A percentile compares a stretch with the other conserved stretches of the same genome.
Conservation (phyloP, 2,329 filamentous ascomycete species). For the Aspergillus sp. region DNA sequence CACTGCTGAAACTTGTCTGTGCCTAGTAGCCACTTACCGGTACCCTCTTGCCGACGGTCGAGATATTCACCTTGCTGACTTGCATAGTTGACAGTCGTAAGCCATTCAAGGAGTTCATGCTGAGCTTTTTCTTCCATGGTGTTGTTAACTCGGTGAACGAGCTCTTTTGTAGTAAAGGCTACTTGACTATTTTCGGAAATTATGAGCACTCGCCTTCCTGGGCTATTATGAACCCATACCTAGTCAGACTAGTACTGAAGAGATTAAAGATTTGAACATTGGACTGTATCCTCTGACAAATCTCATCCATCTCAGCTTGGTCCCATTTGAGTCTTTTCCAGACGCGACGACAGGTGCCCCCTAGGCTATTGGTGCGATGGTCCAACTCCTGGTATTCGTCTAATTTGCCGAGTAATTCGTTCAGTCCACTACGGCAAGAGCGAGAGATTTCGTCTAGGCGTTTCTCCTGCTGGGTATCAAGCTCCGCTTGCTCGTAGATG, state of each 20-base stretch:
- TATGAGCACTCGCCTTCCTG: background rate
- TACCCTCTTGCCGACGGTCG: slow-evolving; percentile 13
- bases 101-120: slow-evolving; percentile 15
- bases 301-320: slow-evolving; percentile 11
- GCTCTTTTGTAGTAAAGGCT: background rate
- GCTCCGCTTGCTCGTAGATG: slow-evolving; percentile 17
- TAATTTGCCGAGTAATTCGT: background rate
- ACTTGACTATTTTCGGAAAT: background rate
- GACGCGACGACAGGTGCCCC: slow-evolving; percentile 9
- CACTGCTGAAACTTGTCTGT: slow-evolving; percentile 20
- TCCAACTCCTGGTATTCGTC: background rate
- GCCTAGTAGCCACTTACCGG: slow-evolving; percentile 26
- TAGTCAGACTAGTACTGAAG: background rate
- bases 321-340: slow-evolving; percentile 30
- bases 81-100: slow-evolving; percentile 13
- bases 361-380: background rate
- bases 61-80: slow-evolving; percentile 21
- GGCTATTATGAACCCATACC: background rate
- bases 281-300: slow-evolving; percentile 20
- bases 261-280: background rate
- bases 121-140: background rate
- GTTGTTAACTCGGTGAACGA: background rate
- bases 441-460: background rate
- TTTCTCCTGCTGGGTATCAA: slow-evolving; percentile 21
- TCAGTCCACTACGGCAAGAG: background rate